Base-by-base conservation (phyloP, 1,284 basidiomycete species). In the Stereum hirsutum region DNA sequence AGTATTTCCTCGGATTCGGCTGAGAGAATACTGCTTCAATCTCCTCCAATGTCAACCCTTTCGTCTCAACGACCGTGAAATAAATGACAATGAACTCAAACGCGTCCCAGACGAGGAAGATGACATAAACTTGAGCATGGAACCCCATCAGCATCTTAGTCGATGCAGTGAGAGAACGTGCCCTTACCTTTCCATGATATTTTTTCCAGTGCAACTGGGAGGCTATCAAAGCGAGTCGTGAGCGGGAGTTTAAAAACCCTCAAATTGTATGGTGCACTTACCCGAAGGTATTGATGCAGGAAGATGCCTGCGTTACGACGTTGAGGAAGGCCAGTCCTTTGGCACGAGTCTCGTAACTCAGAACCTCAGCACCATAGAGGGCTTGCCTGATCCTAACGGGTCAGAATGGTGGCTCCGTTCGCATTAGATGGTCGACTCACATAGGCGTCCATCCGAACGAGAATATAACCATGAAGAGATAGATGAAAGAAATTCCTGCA, bases 1-100 rank as follows among this genome's bases (percentile, higher is more conserved):
- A 70, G 46, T 67, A 69, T 34, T 58, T 55, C 45, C 64, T 61
- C 2, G 73, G 74, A 47, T 71, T 69, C 1, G 58, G 54, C 46
- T 68, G 61, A 39, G 64, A 63, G 46, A 76, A 76, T 17, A 76
- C 61, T 34, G 71, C 66, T 43, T 73, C 69, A 45, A 77, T 70
- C 52, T 76, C 73, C 48, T 76, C 74, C 37, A 77, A 58, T 2
- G 70, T 70, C 27, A 75, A 58, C 21, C 66, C 64, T 54, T 69
- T 65, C 32, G 68, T 72, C 53, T 75, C 71, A 10, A 72, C 61
- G 19, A 67, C 55, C 52, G 69, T 73, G 44, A 72, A 58, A 54
- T 72, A 80, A 46, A 81, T 71, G 47, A 79, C 65, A n/a, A 69
- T 49, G 28, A 72, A 59, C 50, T 79, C 77, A 49, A 80, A 72